A percentile compares a stretch with the other conserved stretches of the same genome.
These are phyloP conservation scores for Symbiotaphrina buchneri DNA, from an alignment of 495 filamentous ascomycete species.

Conservation along the genomic window DNA sequence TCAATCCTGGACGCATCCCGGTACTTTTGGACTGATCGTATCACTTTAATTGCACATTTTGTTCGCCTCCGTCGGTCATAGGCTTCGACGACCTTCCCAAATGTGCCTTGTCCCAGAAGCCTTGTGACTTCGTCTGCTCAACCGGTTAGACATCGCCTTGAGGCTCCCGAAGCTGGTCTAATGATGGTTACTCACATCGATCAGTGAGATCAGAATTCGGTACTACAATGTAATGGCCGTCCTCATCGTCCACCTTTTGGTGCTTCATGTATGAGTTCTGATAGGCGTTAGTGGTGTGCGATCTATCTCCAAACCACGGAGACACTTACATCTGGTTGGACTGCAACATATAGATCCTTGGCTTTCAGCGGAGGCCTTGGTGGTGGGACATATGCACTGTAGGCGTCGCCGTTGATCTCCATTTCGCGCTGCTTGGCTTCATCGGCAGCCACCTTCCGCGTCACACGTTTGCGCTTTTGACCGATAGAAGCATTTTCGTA, in stretches of 20 bases:
- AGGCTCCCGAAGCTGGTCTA: not conserved
- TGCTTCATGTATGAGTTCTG: slow-evolving; percentile 21
- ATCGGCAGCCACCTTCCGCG: slow-evolving; percentile 51
- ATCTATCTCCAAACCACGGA: not conserved
- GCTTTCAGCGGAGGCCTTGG: slow-evolving; percentile 79
- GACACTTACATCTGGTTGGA: slow-evolving; percentile 58
- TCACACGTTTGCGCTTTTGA: slow-evolving; percentile 79
- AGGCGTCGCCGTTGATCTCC: slow-evolving; percentile 43
- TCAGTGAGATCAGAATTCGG: slow-evolving; percentile 66
- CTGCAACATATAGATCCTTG: slow-evolving; percentile 67
- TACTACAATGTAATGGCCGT: slow-evolving; percentile 86
- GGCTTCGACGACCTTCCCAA: slow-evolving; percentile 93
- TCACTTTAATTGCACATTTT: slow-evolving; percentile 88
- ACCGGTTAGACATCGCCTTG: slow-evolving; percentile 11
- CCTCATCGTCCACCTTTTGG: slow-evolving; percentile 73
- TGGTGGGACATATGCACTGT: slow-evolving; percentile 60
- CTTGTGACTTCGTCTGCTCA: slow-evolving; percentile 58
- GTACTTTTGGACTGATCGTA: slow-evolving; percentile 94
- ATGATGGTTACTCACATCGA: slow-evolving; percentile 43
- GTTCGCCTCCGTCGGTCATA: slow-evolving; percentile 51
- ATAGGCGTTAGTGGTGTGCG: slow-evolving; percentile 7
- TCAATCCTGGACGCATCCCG: slow-evolving; percentile 94
- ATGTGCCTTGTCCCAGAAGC: slow-evolving; percentile 87
- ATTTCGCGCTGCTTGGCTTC: slow-evolving; percentile 59
- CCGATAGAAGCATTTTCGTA: slow-evolving; percentile 34